Evolutionary conservation across 805 yeast genomes (phyloP).

Genomic region (Candida ficus): DNA sequence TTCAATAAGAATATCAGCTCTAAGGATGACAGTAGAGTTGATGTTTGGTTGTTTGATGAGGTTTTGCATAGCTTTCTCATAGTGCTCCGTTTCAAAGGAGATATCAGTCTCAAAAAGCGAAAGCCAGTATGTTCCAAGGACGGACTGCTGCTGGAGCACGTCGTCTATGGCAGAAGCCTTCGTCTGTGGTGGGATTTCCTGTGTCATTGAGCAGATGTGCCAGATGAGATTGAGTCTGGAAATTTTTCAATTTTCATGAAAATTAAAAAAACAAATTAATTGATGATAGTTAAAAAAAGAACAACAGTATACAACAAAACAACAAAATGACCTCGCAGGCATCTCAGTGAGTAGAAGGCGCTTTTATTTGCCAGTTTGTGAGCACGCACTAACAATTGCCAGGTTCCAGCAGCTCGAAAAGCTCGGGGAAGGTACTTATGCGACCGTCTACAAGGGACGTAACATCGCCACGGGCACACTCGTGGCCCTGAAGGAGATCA

Average conservation of each 20-base stretch:
- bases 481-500: constrained; percentile 93
- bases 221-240: no score
- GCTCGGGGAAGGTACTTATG: constrained; percentile 93
- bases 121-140: constrained; percentile 58
- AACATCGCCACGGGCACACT: constrained; percentile 81
- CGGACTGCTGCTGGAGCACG: constrained; percentile 35
- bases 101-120: constrained; percentile 47
- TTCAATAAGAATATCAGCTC: constrained; percentile 76
- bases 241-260: no score
- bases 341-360: constrained; percentile 19
- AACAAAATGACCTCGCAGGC: constrained; percentile 20
- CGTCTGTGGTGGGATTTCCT: constrained; percentile 12
- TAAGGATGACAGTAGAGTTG: constrained; percentile 83
- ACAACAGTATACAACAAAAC: background rate
- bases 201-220: no score
- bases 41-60: constrained; percentile 80
- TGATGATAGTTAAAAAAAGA: background rate
- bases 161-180: constrained; percentile 27
- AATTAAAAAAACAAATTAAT: background rate
- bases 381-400: background rate
- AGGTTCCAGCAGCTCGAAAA: constrained; percentile 55
- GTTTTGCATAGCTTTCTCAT: constrained; percentile 71
- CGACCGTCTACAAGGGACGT: constrained; percentile 95
- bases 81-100: constrained; percentile 51
- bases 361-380: background rate